Conservation (phyloP, 23 red algal species). For the Gracilaria gracilis region DNA sequence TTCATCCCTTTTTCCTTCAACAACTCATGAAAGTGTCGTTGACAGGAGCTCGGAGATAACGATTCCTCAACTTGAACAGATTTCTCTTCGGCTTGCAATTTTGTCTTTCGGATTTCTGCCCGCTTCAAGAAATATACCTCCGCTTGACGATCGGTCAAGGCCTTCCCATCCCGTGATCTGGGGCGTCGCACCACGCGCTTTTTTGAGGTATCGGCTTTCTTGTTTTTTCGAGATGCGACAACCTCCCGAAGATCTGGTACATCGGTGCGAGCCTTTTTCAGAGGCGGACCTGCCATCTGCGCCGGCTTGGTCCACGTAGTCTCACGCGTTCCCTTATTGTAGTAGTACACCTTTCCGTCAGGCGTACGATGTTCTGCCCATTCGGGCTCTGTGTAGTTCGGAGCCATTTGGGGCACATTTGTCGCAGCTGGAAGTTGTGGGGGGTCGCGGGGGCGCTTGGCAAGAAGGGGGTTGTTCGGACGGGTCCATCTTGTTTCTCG, state of each 20-base stretch:
- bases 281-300: not conserved
- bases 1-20: constrained; percentile 55
- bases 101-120: constrained; percentile 41
- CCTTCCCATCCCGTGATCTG: constrained; percentile 33
- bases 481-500: constrained; percentile 70
- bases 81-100: not conserved
- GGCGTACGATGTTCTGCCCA: constrained; percentile 42
- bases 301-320: constrained; percentile 74
- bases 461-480: constrained; percentile 16
- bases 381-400: not conserved
- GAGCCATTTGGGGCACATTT: not conserved
- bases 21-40: constrained; percentile 39
- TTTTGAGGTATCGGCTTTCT: constrained; percentile 24
- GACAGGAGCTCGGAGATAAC: not conserved
- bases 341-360: constrained; percentile 74
- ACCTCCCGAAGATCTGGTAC: constrained; percentile 22
- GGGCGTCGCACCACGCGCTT: constrained; percentile 28
- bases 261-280: constrained; percentile 15
- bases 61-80: not conserved
- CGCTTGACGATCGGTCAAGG: constrained; percentile 58
- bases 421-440: no score
- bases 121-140: constrained; percentile 71
- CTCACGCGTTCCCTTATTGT: constrained; percentile 65
- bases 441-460: not conserved
- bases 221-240: not conserved